Conservation (phyloP, 352 stramenopile genomes). For the Phytophthora fragariae region DNA sequence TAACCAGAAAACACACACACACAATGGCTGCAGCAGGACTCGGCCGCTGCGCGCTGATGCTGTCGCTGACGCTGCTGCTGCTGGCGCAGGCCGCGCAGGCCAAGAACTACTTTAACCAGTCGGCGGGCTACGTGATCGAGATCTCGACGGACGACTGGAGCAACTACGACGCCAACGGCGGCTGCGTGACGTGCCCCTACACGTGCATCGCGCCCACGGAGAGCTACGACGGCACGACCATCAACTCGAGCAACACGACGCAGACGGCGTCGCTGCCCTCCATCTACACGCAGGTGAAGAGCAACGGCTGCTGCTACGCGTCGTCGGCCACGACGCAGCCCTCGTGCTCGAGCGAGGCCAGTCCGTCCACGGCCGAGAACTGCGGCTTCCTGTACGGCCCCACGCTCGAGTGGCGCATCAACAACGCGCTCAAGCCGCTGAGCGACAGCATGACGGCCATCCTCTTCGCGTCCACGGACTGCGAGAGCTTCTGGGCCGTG, state of each 20-base stretch:
- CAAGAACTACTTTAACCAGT: slow-evolving; percentile 76
- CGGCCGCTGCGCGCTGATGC: slow-evolving; percentile 9
- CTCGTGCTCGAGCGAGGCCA: slow-evolving; percentile 69
- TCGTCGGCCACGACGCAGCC: slow-evolving; percentile 61
- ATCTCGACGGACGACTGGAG: slow-evolving; percentile 80
- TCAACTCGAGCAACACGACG: slow-evolving; percentile 85
- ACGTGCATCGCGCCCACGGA: slow-evolving; percentile 80
- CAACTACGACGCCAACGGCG: slow-evolving; percentile 84
- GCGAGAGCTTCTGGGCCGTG: slow-evolving; percentile 86
- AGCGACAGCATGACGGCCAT: slow-evolving; percentile 67
- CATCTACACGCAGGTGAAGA: slow-evolving; percentile 73
- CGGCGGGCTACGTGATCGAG: slow-evolving; percentile 70
- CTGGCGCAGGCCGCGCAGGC: slow-evolving; percentile 32
- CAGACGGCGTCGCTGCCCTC: slow-evolving; percentile 68
- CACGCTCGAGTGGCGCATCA: slow-evolving; percentile 87
- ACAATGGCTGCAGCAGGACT: background rate
- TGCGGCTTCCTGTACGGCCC: slow-evolving; percentile 88
- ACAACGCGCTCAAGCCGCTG: slow-evolving; percentile 58
- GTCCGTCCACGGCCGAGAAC: slow-evolving; percentile 62
- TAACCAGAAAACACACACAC: background rate
- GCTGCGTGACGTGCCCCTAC: slow-evolving; percentile 89
- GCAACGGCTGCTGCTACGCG: slow-evolving; percentile 88
- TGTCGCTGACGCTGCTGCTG: slow-evolving; percentile 27
- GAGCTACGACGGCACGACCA: slow-evolving; percentile 77
- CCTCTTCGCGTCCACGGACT: slow-evolving; percentile 87